Evolutionary conservation across 2,329 filamentous ascomycete genomes (phyloP), one percentile per base, ranked within the genome.

Genomic region (Thelonectria discophora): DNA sequence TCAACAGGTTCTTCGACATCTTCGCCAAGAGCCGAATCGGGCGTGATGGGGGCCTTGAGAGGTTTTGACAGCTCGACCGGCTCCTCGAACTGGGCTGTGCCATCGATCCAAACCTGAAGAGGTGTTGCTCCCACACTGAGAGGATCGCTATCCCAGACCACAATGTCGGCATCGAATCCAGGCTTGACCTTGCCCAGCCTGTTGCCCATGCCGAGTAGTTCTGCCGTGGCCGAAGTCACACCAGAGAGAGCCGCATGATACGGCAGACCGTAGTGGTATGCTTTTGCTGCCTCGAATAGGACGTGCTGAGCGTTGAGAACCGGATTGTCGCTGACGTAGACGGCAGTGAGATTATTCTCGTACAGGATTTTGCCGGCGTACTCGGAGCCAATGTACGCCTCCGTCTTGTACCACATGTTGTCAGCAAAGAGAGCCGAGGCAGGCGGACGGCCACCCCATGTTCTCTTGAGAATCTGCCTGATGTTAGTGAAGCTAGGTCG

Each of bases 331-430:
- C 84, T 88, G n/a, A 91, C 88, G 65, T 89, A 90, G 20, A 90
- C 84, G 1, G 87, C 82, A 0, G 87, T 90, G 32, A 91, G 79
- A 24, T 86, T 88, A 58, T 85, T 81, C 20, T 90, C 88, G 66
- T 87, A 87, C 0, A 91, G 80, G 4, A 87, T 81, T 71, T 89
- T 90, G 24, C 88, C 88, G 2, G 88, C 88, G 61, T 85, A 85
- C 72, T 90, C 86, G 11, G 87, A 89, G 0, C 83, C 88, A 5
- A 85, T 78, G 66, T 88, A 90, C 0, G 88, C 79, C 75, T 91
- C 89, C 1, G 84, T 80, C 75, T 91, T 90, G 81, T 90, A 91
- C 73, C 85, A 89, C 86, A 90, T 90, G 72, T 88, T 90, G 70
- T 91, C 88, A 10, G 89, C 88, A 67, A 91, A 91, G 3, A 90